Evolutionary conservation across 2,329 filamentous ascomycete genomes (phyloP).

Genomic region (Zymoseptoria crescenta): DNA sequence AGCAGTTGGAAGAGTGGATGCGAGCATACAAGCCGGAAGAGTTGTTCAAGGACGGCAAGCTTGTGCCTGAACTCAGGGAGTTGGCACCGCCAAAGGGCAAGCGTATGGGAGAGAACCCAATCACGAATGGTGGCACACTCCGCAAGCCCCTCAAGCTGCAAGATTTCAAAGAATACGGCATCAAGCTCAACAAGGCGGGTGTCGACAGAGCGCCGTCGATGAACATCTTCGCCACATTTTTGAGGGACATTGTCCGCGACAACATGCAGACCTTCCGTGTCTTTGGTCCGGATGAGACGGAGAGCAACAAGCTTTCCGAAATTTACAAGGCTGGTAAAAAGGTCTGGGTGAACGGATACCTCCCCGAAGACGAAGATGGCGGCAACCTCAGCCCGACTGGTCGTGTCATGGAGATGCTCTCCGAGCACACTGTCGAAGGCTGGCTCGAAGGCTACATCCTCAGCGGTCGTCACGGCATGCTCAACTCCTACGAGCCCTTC

Average conservation of each 20-base stretch:
- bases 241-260: slow-evolving; percentile 57
- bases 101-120: slow-evolving; percentile 70
- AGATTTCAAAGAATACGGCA: slow-evolving; percentile 60
- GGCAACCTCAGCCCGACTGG: slow-evolving; percentile 63
- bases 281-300: slow-evolving; percentile 72
- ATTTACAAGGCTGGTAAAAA: slow-evolving; percentile 71
- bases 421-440: slow-evolving; percentile 70
- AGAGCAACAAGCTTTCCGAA: slow-evolving; percentile 67
- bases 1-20: slow-evolving; percentile 69
- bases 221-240: slow-evolving; percentile 59
- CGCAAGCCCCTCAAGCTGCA: slow-evolving; percentile 61
- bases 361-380: slow-evolving; percentile 66
- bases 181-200: slow-evolving; percentile 55
- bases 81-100: slow-evolving; percentile 58
- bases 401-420: slow-evolving; percentile 77
- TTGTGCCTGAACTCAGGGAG: slow-evolving; percentile 54
- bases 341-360: slow-evolving; percentile 71
- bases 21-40: slow-evolving; percentile 65
- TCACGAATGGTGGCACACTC: slow-evolving; percentile 63
- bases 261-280: slow-evolving; percentile 65
- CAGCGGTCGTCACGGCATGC: slow-evolving; percentile 64
- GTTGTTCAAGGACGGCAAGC: slow-evolving; percentile 57
- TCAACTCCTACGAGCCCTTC: slow-evolving; percentile 78
- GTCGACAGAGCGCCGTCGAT: slow-evolving; percentile 50
- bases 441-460: slow-evolving; percentile 75